A percentile compares a stretch with the other conserved stretches of the same genome.
These are phyloP conservation scores for Tetracentron sinense DNA, from an alignment of 164 flowering plant species.

Conservation along the genomic window DNA sequence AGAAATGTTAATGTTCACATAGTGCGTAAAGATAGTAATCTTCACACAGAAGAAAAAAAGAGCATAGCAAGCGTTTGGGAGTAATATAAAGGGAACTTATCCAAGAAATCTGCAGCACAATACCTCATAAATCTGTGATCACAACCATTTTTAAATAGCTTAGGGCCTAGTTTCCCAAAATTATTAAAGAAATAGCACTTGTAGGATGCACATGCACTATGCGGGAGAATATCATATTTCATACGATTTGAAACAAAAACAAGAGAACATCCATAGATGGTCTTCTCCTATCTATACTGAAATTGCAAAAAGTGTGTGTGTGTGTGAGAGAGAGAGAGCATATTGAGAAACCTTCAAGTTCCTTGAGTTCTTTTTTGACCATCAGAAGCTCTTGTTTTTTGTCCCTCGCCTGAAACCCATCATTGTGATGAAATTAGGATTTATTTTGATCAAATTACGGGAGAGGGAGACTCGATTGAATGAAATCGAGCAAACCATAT, in stretches of 20 bases:
- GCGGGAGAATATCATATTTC: slow-evolving; percentile 52
- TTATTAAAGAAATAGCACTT: slow-evolving; percentile 83
- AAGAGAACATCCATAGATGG: not conserved
- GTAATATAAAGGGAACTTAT: slow-evolving; percentile 66
- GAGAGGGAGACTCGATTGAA: not conserved
- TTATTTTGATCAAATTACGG: not conserved
- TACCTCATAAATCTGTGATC: slow-evolving; percentile 46
- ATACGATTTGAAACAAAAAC: slow-evolving; percentile 45
- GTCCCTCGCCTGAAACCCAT: slow-evolving; percentile 60
- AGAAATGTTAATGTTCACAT: no score
- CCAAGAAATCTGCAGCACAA: slow-evolving; percentile 81
- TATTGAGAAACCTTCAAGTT: slow-evolving; percentile 53
- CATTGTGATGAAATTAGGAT: not conserved
- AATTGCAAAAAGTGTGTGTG: no score
- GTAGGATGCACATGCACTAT: slow-evolving; percentile 63
- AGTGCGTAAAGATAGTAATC: no score
- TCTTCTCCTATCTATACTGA: not conserved
- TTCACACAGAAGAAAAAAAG: no score
- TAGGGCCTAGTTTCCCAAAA: slow-evolving; percentile 46
- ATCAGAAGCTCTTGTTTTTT: slow-evolving; percentile 64
- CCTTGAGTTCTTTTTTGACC: slow-evolving; percentile 65
- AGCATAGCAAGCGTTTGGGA: no score
- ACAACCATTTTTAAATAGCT: slow-evolving; percentile 19
- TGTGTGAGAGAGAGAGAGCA: not conserved
- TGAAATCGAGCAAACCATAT: slow-evolving; percentile 51